Conservation (phyloP, 768 basidiomycete species). For the Boletus rubropictus region DNA sequence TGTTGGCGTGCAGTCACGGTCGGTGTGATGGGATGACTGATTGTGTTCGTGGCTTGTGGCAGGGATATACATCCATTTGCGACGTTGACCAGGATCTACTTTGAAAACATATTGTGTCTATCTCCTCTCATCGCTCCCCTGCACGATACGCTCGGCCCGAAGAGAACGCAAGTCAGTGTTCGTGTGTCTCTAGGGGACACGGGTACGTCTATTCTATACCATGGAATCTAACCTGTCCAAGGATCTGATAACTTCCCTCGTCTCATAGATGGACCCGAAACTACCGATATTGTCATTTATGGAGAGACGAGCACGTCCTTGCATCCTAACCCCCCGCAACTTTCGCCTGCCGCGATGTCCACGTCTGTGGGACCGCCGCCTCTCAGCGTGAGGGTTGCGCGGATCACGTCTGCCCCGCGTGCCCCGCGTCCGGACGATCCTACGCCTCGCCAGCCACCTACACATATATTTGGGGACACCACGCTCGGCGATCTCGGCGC, state of each 20-base stretch:
- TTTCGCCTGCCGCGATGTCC: constrained; percentile 16
- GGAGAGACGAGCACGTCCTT: constrained; percentile 31
- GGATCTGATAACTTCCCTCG: neutral
- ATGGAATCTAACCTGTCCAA: neutral
- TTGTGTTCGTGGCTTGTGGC: neutral
- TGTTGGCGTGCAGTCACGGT: constrained; percentile 25
- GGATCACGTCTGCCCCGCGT: constrained; percentile 43
- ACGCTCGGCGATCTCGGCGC: constrained; percentile 15
- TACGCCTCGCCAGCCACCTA: constrained; percentile 64
- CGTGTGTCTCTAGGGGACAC: constrained; percentile 67
- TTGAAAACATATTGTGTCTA: constrained; percentile 66
- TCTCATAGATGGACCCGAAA: constrained; percentile 56
- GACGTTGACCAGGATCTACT: constrained; percentile 55
- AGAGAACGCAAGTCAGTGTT: constrained; percentile 50
- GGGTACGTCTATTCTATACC: constrained; percentile 32
- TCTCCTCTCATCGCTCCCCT: constrained; percentile 28
- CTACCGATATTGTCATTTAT: constrained; percentile 59
- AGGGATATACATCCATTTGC: constrained; percentile 72
- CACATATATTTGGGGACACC: constrained; percentile 16
- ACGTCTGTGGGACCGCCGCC: constrained; percentile 19
- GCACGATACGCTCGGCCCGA: constrained; percentile 15
- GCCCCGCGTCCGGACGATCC: constrained; percentile 71
- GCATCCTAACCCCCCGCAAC: constrained; percentile 6
- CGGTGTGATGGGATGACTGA: neutral
- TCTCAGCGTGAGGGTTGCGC: constrained; percentile 47